Evolutionary conservation across 2,329 filamentous ascomycete genomes (phyloP), one percentile per base, ranked within the genome.

Genomic region (Arthrobotrys iridis): DNA sequence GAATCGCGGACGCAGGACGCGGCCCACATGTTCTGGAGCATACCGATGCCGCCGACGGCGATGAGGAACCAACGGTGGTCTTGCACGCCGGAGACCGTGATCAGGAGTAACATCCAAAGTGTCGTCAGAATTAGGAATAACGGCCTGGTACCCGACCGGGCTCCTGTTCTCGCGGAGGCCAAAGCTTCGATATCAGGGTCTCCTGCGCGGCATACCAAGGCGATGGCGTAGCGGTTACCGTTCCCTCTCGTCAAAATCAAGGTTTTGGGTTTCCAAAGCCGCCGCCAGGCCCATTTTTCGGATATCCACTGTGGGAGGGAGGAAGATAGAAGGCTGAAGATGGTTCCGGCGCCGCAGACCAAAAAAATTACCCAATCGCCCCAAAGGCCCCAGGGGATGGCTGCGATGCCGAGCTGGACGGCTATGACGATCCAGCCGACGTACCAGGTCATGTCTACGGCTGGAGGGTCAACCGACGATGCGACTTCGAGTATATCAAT

Each of bases 151-250:
- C 41, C 40, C 0, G 58, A 26, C n/a, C 43, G 33, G 2, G 64
- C 50, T 40, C 78, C 46, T 11, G 65, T 33, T 48, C 77, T 74
- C 11, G 78, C 80, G 1, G 80, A 75, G 4, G 83, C 82, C 1
- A 85, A 76, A 63, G 83, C 83, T 75, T 85, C 84, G 1, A 85
- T 78, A 71, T 85, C 80, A 4, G 84, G 73, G 7, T 83, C 82
- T 0, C 78, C 45, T 0, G 80, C 80, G 4, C 79, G 63, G 3
- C 82, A 81, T 0, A 81, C 73, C 7, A 85, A 80, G 1, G 84
- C 80, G 24, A 85, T 81, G 1, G 81, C 81, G 78, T 85, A 80
- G 64, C 81, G 81, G 8, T 76, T 78, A 3, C 83, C 84, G 73
- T 84, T 85, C 0, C 84, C 83, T 0, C 79, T 70, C 0, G 83